These are phyloP conservation scores for Skeletonema tropicum DNA, from an alignment of 108 stramenopile species.

Conservation along the genomic window DNA sequence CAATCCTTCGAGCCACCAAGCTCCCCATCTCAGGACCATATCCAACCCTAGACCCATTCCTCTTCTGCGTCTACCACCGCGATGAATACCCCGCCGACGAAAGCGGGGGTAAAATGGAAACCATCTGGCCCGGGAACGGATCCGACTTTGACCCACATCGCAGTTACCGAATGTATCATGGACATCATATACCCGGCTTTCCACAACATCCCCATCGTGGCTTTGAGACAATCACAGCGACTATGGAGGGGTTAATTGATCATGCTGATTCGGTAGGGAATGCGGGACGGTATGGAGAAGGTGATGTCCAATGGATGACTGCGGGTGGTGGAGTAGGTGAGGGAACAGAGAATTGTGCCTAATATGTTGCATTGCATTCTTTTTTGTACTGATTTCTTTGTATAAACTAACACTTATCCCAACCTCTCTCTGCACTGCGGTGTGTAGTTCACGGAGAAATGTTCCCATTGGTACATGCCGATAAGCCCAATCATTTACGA, in stretches of 20 bases:
- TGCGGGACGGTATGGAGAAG: slow-evolving; percentile 66
- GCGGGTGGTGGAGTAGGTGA: slow-evolving; percentile 85
- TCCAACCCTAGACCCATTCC: slow-evolving; percentile 76
- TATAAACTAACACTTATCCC: too few relatives aligned
- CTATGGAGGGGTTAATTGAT: slow-evolving; percentile 74
- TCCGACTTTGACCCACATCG: slow-evolving; percentile 58
- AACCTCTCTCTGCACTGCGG: too few relatives aligned
- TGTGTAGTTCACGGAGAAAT: slow-evolving; percentile 84
- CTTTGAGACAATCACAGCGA: slow-evolving; percentile 89
- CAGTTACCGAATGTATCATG: slow-evolving; percentile 78
- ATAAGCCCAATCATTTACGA: slow-evolving; percentile 43
- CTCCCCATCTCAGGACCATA: slow-evolving; percentile 64
- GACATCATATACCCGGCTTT: slow-evolving; percentile 58
- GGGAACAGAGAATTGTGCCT: too few relatives aligned
- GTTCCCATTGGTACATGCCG: slow-evolving; percentile 58
- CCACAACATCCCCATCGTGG: slow-evolving; percentile 88
- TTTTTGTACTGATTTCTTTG: too few relatives aligned
- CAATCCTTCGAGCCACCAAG: slow-evolving; percentile 43
- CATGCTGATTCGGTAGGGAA: slow-evolving; percentile 82
- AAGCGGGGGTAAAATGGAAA: slow-evolving; percentile 55
- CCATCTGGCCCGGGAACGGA: slow-evolving; percentile 55
- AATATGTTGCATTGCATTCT: too few relatives aligned
- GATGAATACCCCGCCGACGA: slow-evolving; percentile 70
- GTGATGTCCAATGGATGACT: slow-evolving; percentile 94
- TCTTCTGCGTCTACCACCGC: slow-evolving; percentile 87